These are phyloP conservation scores for Ascocoryne sarcoides DNA, from an alignment of 2,329 filamentous ascomycete genomes.

Conservation along the genomic window DNA sequence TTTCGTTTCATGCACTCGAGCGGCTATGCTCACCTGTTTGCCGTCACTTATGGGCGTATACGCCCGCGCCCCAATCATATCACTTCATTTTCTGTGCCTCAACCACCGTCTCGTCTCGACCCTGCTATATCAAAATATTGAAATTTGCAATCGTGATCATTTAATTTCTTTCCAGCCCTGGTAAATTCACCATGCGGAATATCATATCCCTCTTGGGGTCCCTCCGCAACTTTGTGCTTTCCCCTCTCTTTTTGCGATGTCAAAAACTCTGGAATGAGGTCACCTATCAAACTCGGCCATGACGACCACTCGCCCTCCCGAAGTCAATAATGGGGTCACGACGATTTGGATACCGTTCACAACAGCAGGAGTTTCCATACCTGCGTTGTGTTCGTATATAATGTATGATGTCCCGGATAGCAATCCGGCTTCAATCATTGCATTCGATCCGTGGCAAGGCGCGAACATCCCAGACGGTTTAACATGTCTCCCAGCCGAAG, in stretches of 20 bases:
- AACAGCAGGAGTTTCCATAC: conserved; percentile 9
- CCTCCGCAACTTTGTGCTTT: too few species aligned
- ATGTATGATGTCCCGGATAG: conserved; percentile 8
- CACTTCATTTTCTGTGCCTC: too few species aligned
- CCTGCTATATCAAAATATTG: too few species aligned
- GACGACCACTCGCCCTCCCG: conserved; percentile 7
- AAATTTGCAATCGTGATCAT: too few species aligned
- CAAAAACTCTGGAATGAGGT: neutral
- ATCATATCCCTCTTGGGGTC: too few species aligned
- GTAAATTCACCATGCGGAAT: too few species aligned
- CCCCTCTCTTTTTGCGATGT: neutral
- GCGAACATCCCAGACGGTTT: conserved; percentile 5
- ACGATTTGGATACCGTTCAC: conserved; percentile 14
- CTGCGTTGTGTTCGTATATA: conserved; percentile 8
- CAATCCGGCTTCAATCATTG: conserved; percentile 2
- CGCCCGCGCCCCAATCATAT: too few species aligned
- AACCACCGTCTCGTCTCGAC: too few species aligned
- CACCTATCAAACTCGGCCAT: neutral
- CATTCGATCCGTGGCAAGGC: conserved; percentile 9
- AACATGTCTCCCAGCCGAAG: conserved; percentile 7
- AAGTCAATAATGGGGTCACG: conserved; percentile 10
- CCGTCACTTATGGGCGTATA: too few species aligned
- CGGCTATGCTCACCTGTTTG: too few species aligned
- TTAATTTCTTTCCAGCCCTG: too few species aligned
- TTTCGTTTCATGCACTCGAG: too few species aligned